Percentiles rank a stretch among this genome's conserved stretches.
phyloP scores from a whole-genome alignment of 140 eudicot species.

The Oenanthe javanica region DNA sequence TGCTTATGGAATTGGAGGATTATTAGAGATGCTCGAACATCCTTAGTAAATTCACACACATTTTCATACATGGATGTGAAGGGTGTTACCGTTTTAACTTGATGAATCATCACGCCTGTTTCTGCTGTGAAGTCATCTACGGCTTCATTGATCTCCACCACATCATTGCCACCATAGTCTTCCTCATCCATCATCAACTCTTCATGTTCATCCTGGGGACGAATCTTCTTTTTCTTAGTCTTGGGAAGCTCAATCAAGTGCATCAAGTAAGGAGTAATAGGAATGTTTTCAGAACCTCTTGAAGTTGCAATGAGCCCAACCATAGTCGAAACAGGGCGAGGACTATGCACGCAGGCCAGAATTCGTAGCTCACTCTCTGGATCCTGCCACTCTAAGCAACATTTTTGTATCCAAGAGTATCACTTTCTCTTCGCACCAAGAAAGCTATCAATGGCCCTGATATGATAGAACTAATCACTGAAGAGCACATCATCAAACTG shows the following conservation, averaged over 20 bases:
- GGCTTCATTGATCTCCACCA: constrained; percentile 72
- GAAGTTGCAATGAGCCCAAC: constrained; percentile 55
- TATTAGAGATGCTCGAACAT: constrained; percentile 64
- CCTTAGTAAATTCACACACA: constrained; percentile 62
- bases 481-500: constrained; percentile 61
- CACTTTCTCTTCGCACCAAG: constrained; percentile 61
- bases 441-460: constrained; percentile 63
- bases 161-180: constrained; percentile 68
- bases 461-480: constrained; percentile 53
- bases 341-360: constrained; percentile 72
- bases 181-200: constrained; percentile 85
- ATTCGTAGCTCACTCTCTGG: constrained; percentile 72
- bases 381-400: constrained; percentile 51
- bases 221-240: constrained; percentile 23
- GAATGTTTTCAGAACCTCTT: constrained; percentile 54
- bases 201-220: constrained; percentile 48
- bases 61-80: constrained; percentile 53
- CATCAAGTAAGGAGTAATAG: constrained; percentile 69
- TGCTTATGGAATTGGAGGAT: constrained; percentile 91
- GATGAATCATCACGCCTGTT: constrained; percentile 50
- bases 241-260: constrained; percentile 85
- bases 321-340: constrained; percentile 73
- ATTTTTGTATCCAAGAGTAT: constrained; percentile 56
- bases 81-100: constrained; percentile 59
- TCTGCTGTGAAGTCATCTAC: constrained; percentile 57